Base-by-base conservation (phyloP, 352 stramenopile genomes). In the Globisporangium heterothallicum region DNA sequence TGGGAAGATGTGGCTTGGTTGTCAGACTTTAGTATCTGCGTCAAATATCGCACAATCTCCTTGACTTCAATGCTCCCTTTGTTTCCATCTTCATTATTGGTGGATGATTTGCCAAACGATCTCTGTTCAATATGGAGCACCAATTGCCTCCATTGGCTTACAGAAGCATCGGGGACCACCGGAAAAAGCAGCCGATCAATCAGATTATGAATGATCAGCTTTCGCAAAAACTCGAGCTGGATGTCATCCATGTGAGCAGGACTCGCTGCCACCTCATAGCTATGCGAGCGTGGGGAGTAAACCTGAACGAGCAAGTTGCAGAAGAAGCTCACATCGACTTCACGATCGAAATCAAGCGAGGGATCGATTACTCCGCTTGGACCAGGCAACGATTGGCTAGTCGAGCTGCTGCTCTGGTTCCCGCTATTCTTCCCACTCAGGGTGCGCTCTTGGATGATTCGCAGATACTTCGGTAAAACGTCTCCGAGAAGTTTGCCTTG, bases 241-340 rank as follows among this genome's bases (percentile, higher is more conserved):
- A 25, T 24, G 22, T 67, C 29, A 56, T 83, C 42, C 68, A 75
- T 70, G 43, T 75, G 63, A 3, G 49, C 59, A 56, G 57, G 60
- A 3, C 44, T 63, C 22, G 55, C 41, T 24, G 44, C 27, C 12
- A 10, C 14, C 40, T 22, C 6, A 65, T 63, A 22, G 66, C 66
- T 19, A 69, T 64, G 2, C 7, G 46, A 43, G 4, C 59, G 56
- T 46, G 58, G 49, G 2, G 66, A 59, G 29, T 92, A 92, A 1
- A 88, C 63, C 58, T 92, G 74, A 10, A 83, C 69, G 27, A 89
- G 70, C 29, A 92, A 53, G 29, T 80, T 83, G 59, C 84, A 94
- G 40, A 91, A 91, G 59, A 91, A 89, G 18, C 52, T 65, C 2
- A 87, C 74, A 26, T 91, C 74, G n/a, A 79, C 66, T 42, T 68